Base-by-base conservation (phyloP, 805 yeast genomes). In the Candida rishiriensis region DNA sequence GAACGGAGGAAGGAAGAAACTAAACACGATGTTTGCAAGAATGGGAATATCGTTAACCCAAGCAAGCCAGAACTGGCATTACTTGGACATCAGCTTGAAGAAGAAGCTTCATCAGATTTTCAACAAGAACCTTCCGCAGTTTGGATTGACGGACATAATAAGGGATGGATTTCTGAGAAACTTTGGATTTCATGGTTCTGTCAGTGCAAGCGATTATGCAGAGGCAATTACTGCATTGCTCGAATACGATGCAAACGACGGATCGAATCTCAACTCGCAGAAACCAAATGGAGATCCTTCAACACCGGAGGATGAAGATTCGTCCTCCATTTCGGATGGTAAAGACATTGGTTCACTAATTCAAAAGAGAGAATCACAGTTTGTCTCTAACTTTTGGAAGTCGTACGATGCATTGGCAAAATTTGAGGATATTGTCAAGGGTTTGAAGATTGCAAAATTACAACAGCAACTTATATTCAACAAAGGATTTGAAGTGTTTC, bases 51-150 rank as follows among this genome's bases (percentile, higher is more conserved):
- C 97, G 0, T 70, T 93, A 39, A 83, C 80, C 6, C 82, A 84
- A n/a, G 93, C 98, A 0, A 85, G 83, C 56, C 96, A 93, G 62
- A 81, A 81, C 44, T 93, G 98, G 98, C 72, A 84, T 21, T 95
- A 91, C 61, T 79, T 91, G 82, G 93, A 88, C 59, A 78, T 86
- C 33, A 73, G 75, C 10, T 71, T 91, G 41, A 95, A 93, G 61
- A 79, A 82, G 44, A 83, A 81, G 48, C 67, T 93, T 18, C 83
- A 84, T 17, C 60, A 71, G 12, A 82, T 87, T 17, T 85, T 93
- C 57, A 75, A 71, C 47, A 80, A 79, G 53, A 85, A 87, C 46
- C 68, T 88, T 10, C 85, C 83, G 1, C 68, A 78, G 43, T 89
- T 85, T 60, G 96, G 93, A 5, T 69, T 93, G 29, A 93, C 85